Evolutionary conservation across 2,329 filamentous ascomycete genomes (phyloP).

Genomic region (Pestalotiopsis sp.): DNA sequence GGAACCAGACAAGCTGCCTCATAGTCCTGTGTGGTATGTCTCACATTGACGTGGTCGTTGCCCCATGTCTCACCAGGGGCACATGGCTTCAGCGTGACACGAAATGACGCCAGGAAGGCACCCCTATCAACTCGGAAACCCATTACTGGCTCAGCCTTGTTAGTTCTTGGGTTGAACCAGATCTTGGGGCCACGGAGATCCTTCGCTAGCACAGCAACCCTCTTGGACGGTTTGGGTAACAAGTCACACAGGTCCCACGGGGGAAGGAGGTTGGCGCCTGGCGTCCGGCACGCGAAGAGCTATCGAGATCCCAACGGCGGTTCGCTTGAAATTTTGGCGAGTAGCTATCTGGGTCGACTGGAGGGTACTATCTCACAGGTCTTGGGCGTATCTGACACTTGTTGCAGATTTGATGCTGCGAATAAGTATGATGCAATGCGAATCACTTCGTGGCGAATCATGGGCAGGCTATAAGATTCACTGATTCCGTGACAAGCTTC

Average conservation of each 20-base stretch:
- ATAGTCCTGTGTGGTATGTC: background rate
- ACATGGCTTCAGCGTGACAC: slow-evolving; percentile 2
- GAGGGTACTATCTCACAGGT: background rate
- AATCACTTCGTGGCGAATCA: background rate
- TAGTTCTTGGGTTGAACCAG: background rate
- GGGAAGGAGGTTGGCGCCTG: background rate
- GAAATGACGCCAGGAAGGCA: background rate
- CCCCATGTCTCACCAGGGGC: background rate
- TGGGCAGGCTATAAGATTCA: background rate
- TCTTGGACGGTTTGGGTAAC: background rate
- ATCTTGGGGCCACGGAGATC: background rate
- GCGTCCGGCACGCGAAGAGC: background rate
- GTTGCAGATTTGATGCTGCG: background rate
- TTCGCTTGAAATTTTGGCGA: background rate
- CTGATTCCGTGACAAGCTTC: background rate
- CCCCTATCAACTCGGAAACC: background rate
- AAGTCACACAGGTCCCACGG: background rate
- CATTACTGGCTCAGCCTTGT: background rate
- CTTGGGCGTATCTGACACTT: background rate
- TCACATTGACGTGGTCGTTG: background rate
- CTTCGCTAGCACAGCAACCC: background rate
- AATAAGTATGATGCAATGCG: background rate
- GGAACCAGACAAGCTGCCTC: background rate
- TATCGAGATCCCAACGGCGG: background rate
- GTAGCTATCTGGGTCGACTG: background rate